Conservation (phyloP, 495 filamentous ascomycete species). For the Geopyxis carbonaria region DNA sequence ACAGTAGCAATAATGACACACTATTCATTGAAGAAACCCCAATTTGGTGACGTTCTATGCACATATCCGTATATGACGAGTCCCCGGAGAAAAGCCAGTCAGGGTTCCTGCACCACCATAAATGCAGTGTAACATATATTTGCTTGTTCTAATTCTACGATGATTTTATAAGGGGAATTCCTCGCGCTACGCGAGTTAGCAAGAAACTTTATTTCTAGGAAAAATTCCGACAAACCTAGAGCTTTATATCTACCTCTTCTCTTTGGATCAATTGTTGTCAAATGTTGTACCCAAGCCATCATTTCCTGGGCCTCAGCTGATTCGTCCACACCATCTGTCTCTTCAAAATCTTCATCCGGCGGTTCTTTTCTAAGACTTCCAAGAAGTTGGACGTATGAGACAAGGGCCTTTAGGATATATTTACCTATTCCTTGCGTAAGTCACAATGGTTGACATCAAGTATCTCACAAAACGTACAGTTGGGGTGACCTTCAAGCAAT, state of each 20-base stretch:
- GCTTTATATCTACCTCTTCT: conserved; percentile 39
- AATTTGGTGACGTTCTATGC: too few relatives aligned
- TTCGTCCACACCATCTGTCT: conserved; percentile 27
- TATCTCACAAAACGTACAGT: conserved; percentile 28
- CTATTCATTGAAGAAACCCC: too few relatives aligned
- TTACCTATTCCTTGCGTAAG: conserved; percentile 29
- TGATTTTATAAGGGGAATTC: too few relatives aligned
- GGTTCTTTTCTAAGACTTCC: conserved; percentile 29
- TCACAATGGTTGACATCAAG: not conserved
- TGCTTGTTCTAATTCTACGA: too few relatives aligned
- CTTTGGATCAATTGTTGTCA: conserved; percentile 53
- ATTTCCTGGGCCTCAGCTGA: conserved; percentile 33
- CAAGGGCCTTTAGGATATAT: conserved; percentile 62
- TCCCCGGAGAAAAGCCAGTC: too few relatives aligned
- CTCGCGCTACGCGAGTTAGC: too few relatives aligned
- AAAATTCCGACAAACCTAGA: conserved; percentile 2
- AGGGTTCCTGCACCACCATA: too few relatives aligned
- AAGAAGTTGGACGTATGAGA: conserved; percentile 42
- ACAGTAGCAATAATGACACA: too few relatives aligned
- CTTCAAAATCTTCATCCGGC: conserved; percentile 23
- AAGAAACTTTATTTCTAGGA: too few relatives aligned
- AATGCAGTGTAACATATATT: too few relatives aligned
- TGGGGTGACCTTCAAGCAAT: conserved; percentile 54
- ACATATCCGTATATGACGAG: too few relatives aligned
- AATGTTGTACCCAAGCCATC: conserved; percentile 42